Evolutionary conservation across 176 grass and related monocot species (phyloP), one percentile per base, ranked within the genome.

Genomic region (Paspalum vaginatum): DNA sequence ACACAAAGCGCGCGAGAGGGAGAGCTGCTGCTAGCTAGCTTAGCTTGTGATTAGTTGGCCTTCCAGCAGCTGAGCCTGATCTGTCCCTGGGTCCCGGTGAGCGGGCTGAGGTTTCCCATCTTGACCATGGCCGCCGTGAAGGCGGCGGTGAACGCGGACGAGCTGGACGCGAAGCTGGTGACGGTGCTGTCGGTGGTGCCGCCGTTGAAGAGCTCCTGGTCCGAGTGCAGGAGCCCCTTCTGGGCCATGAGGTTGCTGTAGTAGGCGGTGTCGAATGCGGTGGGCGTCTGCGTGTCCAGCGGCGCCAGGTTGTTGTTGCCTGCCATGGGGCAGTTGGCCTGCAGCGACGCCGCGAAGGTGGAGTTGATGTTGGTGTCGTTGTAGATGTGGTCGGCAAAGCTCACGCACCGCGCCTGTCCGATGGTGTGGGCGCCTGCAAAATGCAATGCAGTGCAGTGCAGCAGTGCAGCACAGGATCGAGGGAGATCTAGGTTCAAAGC

Each of bases 391-490:
- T 0, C n/a, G 9, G 57, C 12, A 79, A 90, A 95, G 37, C 0
- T 75, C 0, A 0, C 0, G 85, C 89, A 92, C 62, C 78, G 79
- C 0, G 93, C 75, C 45, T 87, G 74, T 2, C 93, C 93, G 63
- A 95, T 92, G 5, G 93, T 95, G 87, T 95, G 87, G 0, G 87
- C 87, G 2, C 93, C 93, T 94, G 87, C 72, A 60, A n/a, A n/a
- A n/a, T n/a, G n/a, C n/a, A n/a, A n/a, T n/a, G n/a, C n/a, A n/a
- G 6, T 3, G 0, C 6, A 16, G 7, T 9, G 0, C 9, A 12
- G 3, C 7, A 55, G 9, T 55, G 53, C 7, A 7, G 13, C 52
- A 2, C 16, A 56, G 8, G 42, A 5, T 43, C 5, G 42, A 43
- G 7, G 42, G 42, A 43, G 8, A 5, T 42, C 5, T 4, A 42